Evolutionary conservation across 257 asterid genomes (phyloP).

Genomic region (Lycium ferocissimum): DNA sequence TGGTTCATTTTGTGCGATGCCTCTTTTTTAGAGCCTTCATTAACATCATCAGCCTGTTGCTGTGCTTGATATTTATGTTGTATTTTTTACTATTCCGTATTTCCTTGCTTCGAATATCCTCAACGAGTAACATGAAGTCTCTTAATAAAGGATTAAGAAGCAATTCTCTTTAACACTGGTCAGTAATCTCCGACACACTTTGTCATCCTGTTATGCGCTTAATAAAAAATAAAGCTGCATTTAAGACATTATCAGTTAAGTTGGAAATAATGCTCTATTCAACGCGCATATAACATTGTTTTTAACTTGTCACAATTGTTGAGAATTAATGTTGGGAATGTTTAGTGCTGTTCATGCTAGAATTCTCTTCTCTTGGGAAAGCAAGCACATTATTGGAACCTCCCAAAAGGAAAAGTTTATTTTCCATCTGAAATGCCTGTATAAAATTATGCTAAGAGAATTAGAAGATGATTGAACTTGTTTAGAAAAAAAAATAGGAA

Average conservation of each 20-base stretch:
- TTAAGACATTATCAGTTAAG: background rate
- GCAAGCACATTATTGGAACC: background rate
- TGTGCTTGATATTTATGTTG: background rate
- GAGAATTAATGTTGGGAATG: background rate
- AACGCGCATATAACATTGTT: background rate
- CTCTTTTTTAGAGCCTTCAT: background rate
- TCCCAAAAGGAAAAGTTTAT: background rate
- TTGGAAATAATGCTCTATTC: conserved; percentile 7
- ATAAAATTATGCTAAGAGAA: background rate
- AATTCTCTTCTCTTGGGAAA: background rate
- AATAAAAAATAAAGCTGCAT: background rate
- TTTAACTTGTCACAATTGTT: background rate
- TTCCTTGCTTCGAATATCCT: conserved; percentile 2
- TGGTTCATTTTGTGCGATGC: background rate
- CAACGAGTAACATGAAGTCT: background rate
- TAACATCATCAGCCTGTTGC: background rate
- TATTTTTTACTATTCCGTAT: background rate
- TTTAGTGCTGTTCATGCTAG: background rate
- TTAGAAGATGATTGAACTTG: background rate
- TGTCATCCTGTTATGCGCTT: background rate
- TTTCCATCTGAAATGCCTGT: background rate
- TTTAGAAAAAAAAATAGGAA: background rate
- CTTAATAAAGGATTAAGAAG: background rate
- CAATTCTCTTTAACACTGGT: background rate
- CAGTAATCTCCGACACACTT: background rate